phyloP scores from a whole-genome alignment of 306 rosid species.

The Inga laurina region DNA sequence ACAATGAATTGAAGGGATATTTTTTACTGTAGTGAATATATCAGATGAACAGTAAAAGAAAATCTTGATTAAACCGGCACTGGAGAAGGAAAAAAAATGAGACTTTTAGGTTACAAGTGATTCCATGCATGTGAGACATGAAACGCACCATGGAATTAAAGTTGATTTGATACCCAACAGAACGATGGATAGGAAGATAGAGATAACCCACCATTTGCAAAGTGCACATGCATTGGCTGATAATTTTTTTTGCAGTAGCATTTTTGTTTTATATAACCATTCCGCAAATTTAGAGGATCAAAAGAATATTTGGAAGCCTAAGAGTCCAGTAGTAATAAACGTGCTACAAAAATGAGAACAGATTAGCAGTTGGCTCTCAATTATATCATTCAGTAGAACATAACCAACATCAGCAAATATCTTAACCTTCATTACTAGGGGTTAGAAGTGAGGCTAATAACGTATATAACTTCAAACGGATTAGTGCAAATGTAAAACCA shows the following conservation, averaged over 20 bases:
- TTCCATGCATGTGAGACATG: conserved; percentile 21
- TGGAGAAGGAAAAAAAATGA: conserved; percentile 1
- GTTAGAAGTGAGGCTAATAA: neutral
- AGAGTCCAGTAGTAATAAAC: neutral
- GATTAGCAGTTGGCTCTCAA: neutral
- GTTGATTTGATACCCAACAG: conserved; percentile 11
- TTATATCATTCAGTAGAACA: neutral
- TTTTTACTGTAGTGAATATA: neutral
- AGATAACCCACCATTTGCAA: conserved; percentile 1
- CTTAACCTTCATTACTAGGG: neutral
- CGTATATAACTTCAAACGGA: neutral
- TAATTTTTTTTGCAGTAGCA: neutral
- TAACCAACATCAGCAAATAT: neutral
- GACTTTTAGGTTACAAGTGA: neutral
- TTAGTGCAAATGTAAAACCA: neutral
- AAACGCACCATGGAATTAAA: conserved; percentile 27
- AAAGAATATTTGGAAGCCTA: neutral
- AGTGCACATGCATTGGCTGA: conserved; percentile 27
- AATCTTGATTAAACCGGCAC: neutral
- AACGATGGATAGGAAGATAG: neutral
- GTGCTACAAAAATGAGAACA: neutral
- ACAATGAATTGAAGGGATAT: conserved; percentile 14
- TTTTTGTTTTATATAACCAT: neutral
- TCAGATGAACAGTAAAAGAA: conserved; percentile 12
- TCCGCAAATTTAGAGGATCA: neutral